phyloP scores from a whole-genome alignment of 257 asterid genomes.

The Nicotiana noctiflora region DNA sequence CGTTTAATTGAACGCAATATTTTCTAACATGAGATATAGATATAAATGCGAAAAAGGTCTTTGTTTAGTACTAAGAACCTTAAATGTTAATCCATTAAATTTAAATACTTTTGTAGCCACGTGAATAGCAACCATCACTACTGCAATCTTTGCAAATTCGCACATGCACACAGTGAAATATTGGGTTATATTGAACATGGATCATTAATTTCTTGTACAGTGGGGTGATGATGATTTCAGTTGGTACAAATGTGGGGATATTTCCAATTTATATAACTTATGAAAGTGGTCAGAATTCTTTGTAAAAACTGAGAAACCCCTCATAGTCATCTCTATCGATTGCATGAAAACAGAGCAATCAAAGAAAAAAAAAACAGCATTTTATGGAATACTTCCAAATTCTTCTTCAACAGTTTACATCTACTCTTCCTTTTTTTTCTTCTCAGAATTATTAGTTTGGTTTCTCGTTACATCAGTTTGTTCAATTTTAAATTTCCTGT shows the following conservation, averaged over 20 bases:
- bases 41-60: too few relatives aligned
- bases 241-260: background rate
- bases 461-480: background rate
- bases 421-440: background rate
- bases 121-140: background rate
- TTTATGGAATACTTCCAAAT: background rate
- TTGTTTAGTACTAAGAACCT: too few relatives aligned
- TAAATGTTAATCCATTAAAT: too few relatives aligned
- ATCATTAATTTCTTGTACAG: background rate
- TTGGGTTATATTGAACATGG: background rate
- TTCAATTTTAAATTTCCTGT: background rate
- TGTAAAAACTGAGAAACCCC: background rate
- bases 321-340: too few relatives aligned
- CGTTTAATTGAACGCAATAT: too few relatives aligned
- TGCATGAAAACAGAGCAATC: background rate
- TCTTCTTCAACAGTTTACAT: background rate
- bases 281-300: background rate
- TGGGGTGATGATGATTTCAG: background rate
- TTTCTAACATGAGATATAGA: too few relatives aligned
- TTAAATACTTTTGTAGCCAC: background rate
- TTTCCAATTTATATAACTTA: background rate
- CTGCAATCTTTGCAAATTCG: background rate
- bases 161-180: background rate
- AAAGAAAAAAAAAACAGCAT: background rate
- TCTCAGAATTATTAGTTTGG: background rate